Percentiles rank a stretch among this genome's conserved stretches.
phyloP scores from a whole-genome alignment of 768 basidiomycete genomes.

The Phlebiopsis flavidoalba region DNA sequence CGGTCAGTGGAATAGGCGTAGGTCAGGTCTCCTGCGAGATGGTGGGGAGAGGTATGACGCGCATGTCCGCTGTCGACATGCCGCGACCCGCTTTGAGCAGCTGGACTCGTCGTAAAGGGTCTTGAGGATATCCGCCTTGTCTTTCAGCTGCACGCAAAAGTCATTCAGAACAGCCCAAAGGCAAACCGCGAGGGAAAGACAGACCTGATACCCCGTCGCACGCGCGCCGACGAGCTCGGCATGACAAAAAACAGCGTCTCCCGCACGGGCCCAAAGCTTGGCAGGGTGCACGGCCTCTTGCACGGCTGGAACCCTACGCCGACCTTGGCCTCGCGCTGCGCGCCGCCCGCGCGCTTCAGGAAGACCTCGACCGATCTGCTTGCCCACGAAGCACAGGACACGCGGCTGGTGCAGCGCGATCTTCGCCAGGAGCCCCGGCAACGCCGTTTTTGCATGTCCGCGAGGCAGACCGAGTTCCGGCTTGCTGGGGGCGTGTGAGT shows the following conservation, averaged over 20 bases:
- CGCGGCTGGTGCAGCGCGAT: constrained; percentile 50
- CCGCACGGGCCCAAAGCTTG: no score
- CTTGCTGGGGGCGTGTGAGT: constrained; percentile 34
- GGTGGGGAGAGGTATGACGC: neutral
- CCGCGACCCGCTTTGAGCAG: neutral
- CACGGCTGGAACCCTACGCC: constrained; percentile 42
- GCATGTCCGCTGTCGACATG: neutral
- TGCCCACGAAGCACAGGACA: constrained; percentile 75
- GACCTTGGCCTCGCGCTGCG: constrained; percentile 13
- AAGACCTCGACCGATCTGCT: constrained; percentile 52
- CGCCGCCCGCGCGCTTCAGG: neutral
- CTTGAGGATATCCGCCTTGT: neutral
- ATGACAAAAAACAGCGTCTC: constrained; percentile 75
- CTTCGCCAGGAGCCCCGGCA: constrained; percentile 54
- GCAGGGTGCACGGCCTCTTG: constrained; percentile 49
- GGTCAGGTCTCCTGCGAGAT: neutral
- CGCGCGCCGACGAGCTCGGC: constrained; percentile 73
- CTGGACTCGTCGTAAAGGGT: neutral
- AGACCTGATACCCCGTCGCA: constrained; percentile 68
- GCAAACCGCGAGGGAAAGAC: constrained; percentile 12
- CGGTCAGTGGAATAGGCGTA: neutral
- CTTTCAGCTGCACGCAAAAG: neutral
- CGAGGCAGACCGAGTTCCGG: constrained; percentile 45
- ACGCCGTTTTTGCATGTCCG: constrained; percentile 53
- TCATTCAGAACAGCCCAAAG: no score